Evolutionary conservation across 1,139 yeast genomes (phyloP).

Genomic region (Hansenula sp.): DNA sequence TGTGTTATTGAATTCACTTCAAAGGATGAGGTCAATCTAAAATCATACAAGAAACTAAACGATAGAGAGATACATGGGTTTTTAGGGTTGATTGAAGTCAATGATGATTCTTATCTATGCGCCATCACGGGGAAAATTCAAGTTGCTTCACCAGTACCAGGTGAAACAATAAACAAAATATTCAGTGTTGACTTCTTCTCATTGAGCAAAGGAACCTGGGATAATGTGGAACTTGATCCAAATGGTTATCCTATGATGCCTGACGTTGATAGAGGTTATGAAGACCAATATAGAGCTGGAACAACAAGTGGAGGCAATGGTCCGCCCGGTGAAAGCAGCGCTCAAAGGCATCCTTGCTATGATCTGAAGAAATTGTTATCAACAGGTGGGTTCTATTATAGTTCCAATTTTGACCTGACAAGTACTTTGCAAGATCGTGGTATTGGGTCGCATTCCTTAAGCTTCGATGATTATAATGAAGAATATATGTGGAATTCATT

Average conservation of each 20-base stretch:
- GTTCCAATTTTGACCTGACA: slow-evolving; percentile 89
- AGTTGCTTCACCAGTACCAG: slow-evolving; percentile 82
- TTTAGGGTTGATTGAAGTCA: slow-evolving; percentile 74
- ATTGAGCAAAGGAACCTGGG: slow-evolving; percentile 72
- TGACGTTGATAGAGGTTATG: slow-evolving; percentile 17
- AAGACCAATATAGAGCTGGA: slow-evolving; percentile 12
- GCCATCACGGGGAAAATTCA: slow-evolving; percentile 71
- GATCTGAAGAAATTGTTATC: slow-evolving; percentile 73
- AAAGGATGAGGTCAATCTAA: slow-evolving; percentile 32
- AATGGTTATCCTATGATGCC: slow-evolving; percentile 54
- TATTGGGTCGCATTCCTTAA: slow-evolving; percentile 37
- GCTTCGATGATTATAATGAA: slow-evolving; percentile 59
- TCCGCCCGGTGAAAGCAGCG: slow-evolving; percentile 15
- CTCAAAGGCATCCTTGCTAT: slow-evolving; percentile 67
- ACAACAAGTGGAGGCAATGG: slow-evolving; percentile 1
- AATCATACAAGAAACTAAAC: slow-evolving; percentile 44
- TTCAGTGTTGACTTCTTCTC: slow-evolving; percentile 84
- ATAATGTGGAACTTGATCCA: slow-evolving; percentile 61
- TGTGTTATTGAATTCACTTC: slow-evolving; percentile 53
- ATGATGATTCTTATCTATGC: slow-evolving; percentile 66
- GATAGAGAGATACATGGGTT: slow-evolving; percentile 71
- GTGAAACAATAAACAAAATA: slow-evolving; percentile 78
- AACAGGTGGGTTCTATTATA: slow-evolving; percentile 89
- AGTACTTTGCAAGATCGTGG: slow-evolving; percentile 76
- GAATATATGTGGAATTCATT: slow-evolving; percentile 98